Evolutionary conservation across 805 yeast species (phyloP), one percentile per base, ranked within the genome.

Genomic region (Priceomyces fermenticarens): DNA sequence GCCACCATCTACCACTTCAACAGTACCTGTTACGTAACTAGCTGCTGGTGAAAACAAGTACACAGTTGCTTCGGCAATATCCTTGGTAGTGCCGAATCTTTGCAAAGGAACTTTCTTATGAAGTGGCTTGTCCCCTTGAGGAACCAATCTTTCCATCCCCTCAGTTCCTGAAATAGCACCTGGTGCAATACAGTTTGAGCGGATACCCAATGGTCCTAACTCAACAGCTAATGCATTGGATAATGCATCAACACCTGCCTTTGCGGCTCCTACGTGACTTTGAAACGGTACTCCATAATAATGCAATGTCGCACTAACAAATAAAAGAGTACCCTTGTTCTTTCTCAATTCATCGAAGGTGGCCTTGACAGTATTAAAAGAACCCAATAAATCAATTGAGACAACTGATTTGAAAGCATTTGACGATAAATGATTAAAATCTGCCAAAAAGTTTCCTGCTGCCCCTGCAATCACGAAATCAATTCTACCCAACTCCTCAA

Each of bases 391-490:
- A 62, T 91, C 98, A 49, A 90, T 91, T 30, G 83, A 84, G 15
- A 90, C 72, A 17, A 90, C 97, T 0, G 95, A 73, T 62, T 85
- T 85, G 73, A 90, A 90, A 4, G 96, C 97, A 57, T 89, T 88
- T 14, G 91, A 57, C 2, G 91, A 82, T 48, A 90, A 67, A 52
- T 81, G 82, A 54, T 83, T 81, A 64, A 89, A 80, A 60, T 88
- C 93, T 27, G 88, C 67, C 40, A 91, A 60, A 58, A 91, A 90
- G 68, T 91, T 91, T 7, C 98, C 97, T 3, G 97, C 97, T 2
- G 98, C 97, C 9, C 97, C 97, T 33, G 93, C 90, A 59, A 90
- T 85, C 27, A 90, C 95, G 59, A 62, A 86, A 64, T 90, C 97
- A 44, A 90, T 83, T 45, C 77, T 69, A 5, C 97, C 97, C 49